Conservation (phyloP, 306 rosid species). For the Cucumis melo region DNA sequence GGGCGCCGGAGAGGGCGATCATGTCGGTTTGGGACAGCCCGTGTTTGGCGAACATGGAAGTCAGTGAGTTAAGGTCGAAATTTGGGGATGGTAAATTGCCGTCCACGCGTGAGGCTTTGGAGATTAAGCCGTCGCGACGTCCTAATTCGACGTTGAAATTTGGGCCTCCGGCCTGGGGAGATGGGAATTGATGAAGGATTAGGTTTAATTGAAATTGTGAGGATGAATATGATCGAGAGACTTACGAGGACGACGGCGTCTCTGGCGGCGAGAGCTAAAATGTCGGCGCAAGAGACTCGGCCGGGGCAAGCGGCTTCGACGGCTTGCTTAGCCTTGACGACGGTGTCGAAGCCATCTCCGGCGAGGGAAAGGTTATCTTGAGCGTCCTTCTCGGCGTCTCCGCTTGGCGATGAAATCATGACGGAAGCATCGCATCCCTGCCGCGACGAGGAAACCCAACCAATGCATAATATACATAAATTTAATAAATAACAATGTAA, state of each 20-base stretch:
- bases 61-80: conserved; percentile 33
- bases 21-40: conserved; percentile 40
- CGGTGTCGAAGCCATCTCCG: conserved; percentile 86
- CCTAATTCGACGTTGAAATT: conserved; percentile 58
- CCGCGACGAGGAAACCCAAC: not conserved
- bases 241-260: conserved; percentile 52
- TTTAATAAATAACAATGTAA: too few species aligned
- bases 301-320: conserved; percentile 60
- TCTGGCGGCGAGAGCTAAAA: conserved; percentile 61
- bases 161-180: conserved; percentile 53
- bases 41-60: conserved; percentile 29
- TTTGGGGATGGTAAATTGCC: conserved; percentile 41
- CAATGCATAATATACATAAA: too few species aligned
- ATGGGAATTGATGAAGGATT: not conserved
- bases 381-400: conserved; percentile 65
- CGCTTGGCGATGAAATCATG: conserved; percentile 33
- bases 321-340: conserved; percentile 58
- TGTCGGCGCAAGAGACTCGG: conserved; percentile 68
- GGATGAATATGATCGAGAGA: too few species aligned
- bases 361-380: conserved; percentile 48
- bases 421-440: conserved; percentile 84
- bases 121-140: conserved; percentile 49
- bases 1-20: conserved; percentile 83
- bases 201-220: too few species aligned
- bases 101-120: conserved; percentile 38